Percentiles rank a stretch among this genome's conserved stretches.
Conservation (phyloP, 2,329 filamentous ascomycete genomes). For the Dactylellina leptospora region DNA sequence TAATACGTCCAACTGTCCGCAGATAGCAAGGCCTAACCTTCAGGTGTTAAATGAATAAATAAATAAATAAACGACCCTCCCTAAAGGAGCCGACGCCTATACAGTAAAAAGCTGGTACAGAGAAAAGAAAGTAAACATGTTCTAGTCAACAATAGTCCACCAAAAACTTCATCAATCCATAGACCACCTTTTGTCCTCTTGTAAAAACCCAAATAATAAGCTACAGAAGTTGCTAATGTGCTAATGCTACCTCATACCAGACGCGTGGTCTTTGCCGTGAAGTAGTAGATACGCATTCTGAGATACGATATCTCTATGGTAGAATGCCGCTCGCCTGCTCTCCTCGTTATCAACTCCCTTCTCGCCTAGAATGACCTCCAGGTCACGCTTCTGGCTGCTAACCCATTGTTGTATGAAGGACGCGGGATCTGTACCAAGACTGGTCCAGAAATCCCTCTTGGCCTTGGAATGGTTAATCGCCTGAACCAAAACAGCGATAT, state of each 20-base stretch:
- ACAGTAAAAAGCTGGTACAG: too few species aligned
- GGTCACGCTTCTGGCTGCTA: conserved; percentile 86
- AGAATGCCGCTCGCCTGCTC: conserved; percentile 61
- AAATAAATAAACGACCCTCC: too few species aligned
- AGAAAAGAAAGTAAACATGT: too few species aligned
- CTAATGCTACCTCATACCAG: conserved; percentile 58
- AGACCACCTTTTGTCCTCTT: too few species aligned
- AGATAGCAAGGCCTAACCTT: too few species aligned
- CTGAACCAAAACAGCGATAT: conserved; percentile 82
- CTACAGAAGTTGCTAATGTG: too few species aligned
- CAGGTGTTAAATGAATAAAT: too few species aligned
- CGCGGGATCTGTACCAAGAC: conserved; percentile 80
- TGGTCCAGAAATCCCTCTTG: conserved; percentile 86
- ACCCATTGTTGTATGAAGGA: conserved; percentile 88
- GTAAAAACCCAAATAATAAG: too few species aligned
- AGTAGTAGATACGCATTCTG: conserved; percentile 48
- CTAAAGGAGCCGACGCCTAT: too few species aligned
- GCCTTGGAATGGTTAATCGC: conserved; percentile 84
- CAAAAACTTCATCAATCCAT: too few species aligned
- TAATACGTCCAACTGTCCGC: too few species aligned
- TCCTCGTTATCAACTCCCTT: conserved; percentile 69
- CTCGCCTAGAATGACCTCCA: conserved; percentile 88
- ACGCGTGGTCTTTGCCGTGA: conserved; percentile 62
- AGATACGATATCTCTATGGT: conserved; percentile 53
- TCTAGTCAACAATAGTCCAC: too few species aligned